Base-by-base conservation (phyloP, 345 rosid species). In the Angophora floribunda region DNA sequence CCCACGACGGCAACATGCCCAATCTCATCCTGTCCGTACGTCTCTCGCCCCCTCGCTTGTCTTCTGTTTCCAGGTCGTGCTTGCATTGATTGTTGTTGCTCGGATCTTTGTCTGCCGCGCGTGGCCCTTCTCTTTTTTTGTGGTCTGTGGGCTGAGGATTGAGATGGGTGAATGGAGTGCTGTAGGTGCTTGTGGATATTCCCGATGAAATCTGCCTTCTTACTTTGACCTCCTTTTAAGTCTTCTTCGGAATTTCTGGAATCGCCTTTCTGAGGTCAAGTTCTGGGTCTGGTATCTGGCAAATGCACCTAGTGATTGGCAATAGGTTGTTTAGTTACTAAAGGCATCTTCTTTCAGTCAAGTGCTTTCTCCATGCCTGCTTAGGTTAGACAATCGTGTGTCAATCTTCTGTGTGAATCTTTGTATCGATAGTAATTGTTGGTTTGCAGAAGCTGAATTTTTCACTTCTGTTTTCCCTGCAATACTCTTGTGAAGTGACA, bases 1-100 rank as follows among this genome's bases (percentile, higher is more conserved):
- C 99, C 89, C 98, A 93, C 89, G 98, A 96, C 87, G 99, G 99
- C 88, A 98, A 98, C 96, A 97, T 98, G 98, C 99, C 99, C n/a
- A 94, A 97, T 87, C 94, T 98, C 88, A 97, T 98, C 86, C 88
- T 98, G 50, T 91, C 99, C 14, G 99, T 98, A 86, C 70, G 90
- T 85, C 26, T 30, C 80, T 70, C 45, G 80, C 24, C 49, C 53
- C 65, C 21, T 82, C 32, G 50, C 3, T 36, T 14, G 13, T 57
- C 67, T n/a, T 85, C 84, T 24, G 16, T 89, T 84, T 36, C 84
- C 12, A 0, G 82, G 49, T 41, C 82, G 15, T 9, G 49, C 1
- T 75, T 75, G 82, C 28, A 0, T 1, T 41, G 1, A 22, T 1
- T 41, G 49, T 22, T 41, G 19, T 5, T 19, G 82, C 82, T 41